Base-by-base conservation (phyloP, 2,329 filamentous ascomycete genomes). In the Elsinoe australis region DNA sequence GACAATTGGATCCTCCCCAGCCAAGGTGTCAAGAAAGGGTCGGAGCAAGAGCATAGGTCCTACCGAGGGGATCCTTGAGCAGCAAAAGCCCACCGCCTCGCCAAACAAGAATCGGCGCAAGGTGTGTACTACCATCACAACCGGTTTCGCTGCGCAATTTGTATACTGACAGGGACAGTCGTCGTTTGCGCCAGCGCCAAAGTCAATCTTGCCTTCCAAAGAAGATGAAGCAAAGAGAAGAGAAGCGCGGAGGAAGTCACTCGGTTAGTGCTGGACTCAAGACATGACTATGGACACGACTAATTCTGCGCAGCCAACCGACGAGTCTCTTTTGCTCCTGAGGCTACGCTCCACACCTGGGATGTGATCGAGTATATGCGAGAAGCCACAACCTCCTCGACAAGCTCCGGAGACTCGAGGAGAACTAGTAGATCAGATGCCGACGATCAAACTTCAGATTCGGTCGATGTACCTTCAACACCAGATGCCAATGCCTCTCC, bases 41-140 rank as follows among this genome's bases (percentile, higher is more conserved):
- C 82, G 92, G 55, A 95, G 90, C 68, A 96, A 95, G 72, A 96
- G 90, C 68, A 82, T 98, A 56, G 92, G 92, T 2, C 90, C 92
- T 12, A 29, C 26, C 26, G 45, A 48, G 32, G 92, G 90, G 44
- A 88, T 89, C 19, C 68, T 95, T 36, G 88, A 94, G 71, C 82
- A 83, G 28, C 54, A 58, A 29, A 35, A 49, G 28, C 26, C 26
- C 4, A 31, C 21, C 45, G 24, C 45, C 26, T 47, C 50, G 18
- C 41, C 35, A 4, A 24, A 47, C 14, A 26, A 26, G 26, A 94
- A 94, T 64, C 74, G 85, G 58, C 79, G 85, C 65, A 85, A 87
- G 70, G 87, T 92, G 76, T 61, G 72, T 26, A 14, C 24, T 31
- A 21, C 19, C 7, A 32, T 17, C 3, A 4, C 10, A 42, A 12